Base-by-base conservation (phyloP, 345 rosid species). In the Lumnitzera littorea region DNA sequence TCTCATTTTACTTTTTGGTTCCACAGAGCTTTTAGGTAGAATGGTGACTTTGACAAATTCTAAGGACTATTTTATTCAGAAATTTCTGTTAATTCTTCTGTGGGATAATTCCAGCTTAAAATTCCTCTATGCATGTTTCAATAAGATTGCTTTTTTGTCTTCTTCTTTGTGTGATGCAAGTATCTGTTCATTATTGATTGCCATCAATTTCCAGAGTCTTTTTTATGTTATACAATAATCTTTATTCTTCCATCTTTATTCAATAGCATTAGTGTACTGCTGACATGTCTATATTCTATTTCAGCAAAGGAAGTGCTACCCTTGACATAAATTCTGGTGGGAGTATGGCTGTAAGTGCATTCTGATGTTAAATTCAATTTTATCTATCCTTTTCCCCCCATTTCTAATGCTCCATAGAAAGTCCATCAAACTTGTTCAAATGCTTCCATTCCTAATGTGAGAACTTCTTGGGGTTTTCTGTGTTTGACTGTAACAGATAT, bases 291-390 rank as follows among this genome's bases (percentile, higher is more conserved):
- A 72, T 60, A 50, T 55, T 53, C 69, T 81, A 59, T 64, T 77
- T 68, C 84, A 92, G 96, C 63, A 78, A 84, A 73, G 96, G 96
- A 81, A 92, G 94, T 69, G 78, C 85, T 0, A 5, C 68, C 51
- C 69, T 92, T 85, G 96, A 92, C 80, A 55, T 84, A 57, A 27
- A 60, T 64, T 73, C 89, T 64, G 98, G 98, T 72, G 98, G 98
- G 53, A 92, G 84, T 71, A 80, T 92, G 76, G 55, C 76, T 46
- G 96, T 92, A 74, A 77, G 89, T 79, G 47, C 53, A 20, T 31
- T 43, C 36, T 0, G 15, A 17, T 41, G 58, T 58, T 11, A 4
- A 27, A 31, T 13, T 27, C 31, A 27, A 27, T 10, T 5, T 31
- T 16, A 24, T 53, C 51, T 31, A 17, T 14, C 25, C 50, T 6